phyloP scores from a whole-genome alignment of 257 asterid species.

The Vinca minor region DNA sequence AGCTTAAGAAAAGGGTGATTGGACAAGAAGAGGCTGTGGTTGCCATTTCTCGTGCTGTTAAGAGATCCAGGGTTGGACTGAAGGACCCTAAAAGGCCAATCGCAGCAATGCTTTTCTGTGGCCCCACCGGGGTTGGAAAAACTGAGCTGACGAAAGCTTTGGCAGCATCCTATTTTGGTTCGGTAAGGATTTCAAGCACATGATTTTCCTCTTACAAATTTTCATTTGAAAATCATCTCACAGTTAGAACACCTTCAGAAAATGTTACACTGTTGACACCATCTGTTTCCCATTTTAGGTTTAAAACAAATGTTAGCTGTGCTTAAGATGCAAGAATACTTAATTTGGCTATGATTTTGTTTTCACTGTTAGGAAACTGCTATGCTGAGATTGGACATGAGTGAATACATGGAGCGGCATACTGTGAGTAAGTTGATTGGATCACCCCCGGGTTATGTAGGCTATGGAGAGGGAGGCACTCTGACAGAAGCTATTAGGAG shows the following conservation, averaged over 20 bases:
- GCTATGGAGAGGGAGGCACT: slow-evolving; percentile 92
- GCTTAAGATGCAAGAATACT: background rate
- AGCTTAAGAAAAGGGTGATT: slow-evolving; percentile 81
- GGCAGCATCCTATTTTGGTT: slow-evolving; percentile 88
- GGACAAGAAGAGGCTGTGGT: slow-evolving; percentile 97
- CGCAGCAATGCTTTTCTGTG: slow-evolving; percentile 97
- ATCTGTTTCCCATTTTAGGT: background rate
- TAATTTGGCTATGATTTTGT: background rate
- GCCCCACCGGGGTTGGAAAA: slow-evolving; percentile 99
- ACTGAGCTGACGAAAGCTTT: slow-evolving; percentile 92
- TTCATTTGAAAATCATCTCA: background rate
- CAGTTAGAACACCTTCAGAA: background rate
- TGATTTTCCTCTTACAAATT: background rate
- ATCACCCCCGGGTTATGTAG: slow-evolving; percentile 96
- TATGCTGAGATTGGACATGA: slow-evolving; percentile 97
- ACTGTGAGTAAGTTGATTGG: slow-evolving; percentile 98
- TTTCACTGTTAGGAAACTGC: slow-evolving; percentile 54
- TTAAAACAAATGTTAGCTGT: background rate
- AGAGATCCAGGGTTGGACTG: slow-evolving; percentile 91
- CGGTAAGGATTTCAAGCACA: slow-evolving; percentile 47
- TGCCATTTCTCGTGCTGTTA: slow-evolving; percentile 88
- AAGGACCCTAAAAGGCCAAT: slow-evolving; percentile 94
- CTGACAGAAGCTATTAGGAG: slow-evolving; percentile 94
- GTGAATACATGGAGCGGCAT: slow-evolving; percentile 97
- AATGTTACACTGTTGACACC: background rate